Base-by-base conservation (phyloP, 2,329 filamentous ascomycete species). In the Mollisiaceae sp. region DNA sequence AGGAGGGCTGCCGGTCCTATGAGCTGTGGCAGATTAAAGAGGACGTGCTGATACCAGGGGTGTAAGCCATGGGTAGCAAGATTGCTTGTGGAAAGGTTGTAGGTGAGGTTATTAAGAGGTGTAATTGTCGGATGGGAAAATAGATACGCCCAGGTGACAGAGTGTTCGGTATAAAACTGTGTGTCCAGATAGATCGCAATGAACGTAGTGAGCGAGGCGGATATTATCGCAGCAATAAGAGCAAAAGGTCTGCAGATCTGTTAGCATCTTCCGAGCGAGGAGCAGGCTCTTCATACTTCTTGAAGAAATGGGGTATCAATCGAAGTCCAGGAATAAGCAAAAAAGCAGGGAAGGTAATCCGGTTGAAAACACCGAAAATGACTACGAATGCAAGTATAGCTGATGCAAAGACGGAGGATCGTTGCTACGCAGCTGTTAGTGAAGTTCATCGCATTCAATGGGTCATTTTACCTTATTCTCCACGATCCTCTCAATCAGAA, bases 301-400 rank as follows among this genome's bases (percentile, higher is more conserved):
- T 88, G 77, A 86, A 80, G 75, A 97, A 95, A 81, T 97, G 91
- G 70, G 93, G 93, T 77, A 98, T 82, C 75, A 99, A 83, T 75
- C 89, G 89, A 76, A 97, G 81, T 41, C 90, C 90, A 61, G 95
- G 94, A 76, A 97, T 87, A 65, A 97, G 78, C 67, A 99, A 80
- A 77, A 97, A 99, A 15, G 94, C 94, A 55, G 94, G 94, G 78
- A 98, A 98, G 11, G 95, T 99, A 74, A 98, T 97, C 70, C 95
- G 89, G 79, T 98, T 99, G 80, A 99, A 99, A 65, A 94, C 81
- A 59, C 95, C 95, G 74, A 95, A 91, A 15, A 97, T 90, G 60
- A 87, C 84, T 62, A 97, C 87, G 67, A 94, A 88, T 36, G 93
- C 93, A 47, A 99, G 86, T 50, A 95, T 83, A 47, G 87, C 85